phyloP scores from a whole-genome alignment of 2,329 filamentous ascomycete genomes.

The Dryadomyces quercivorus region DNA sequence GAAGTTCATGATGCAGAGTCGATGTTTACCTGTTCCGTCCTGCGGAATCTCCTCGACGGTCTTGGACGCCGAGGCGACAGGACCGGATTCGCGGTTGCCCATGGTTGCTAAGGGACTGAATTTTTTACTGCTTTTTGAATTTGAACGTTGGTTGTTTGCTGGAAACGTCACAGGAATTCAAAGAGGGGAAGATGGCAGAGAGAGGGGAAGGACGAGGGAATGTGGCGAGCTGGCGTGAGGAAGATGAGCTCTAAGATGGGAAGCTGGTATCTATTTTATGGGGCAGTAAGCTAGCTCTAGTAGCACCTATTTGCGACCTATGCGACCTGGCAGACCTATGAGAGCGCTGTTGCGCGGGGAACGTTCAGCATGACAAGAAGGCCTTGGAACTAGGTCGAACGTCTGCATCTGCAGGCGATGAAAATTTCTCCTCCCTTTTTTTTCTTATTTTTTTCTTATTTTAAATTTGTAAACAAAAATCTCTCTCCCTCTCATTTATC shows the following conservation, averaged over 20 bases:
- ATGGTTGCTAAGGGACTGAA: neutral
- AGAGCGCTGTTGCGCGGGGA: neutral
- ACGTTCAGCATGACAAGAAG: neutral
- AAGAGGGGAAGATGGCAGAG: neutral
- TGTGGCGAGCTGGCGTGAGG: slow-evolving; percentile 3
- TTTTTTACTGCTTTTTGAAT: neutral
- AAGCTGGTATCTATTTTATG: slow-evolving; percentile 3
- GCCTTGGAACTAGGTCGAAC: no score
- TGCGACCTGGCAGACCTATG: no score
- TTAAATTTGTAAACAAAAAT: no score
- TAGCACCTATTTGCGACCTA: neutral
- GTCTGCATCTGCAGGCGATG: no score
- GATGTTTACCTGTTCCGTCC: slow-evolving; percentile 11
- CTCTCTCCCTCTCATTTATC: no score
- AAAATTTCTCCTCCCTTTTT: no score
- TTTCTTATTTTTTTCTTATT: no score
- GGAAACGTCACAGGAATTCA: neutral
- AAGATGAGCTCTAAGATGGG: slow-evolving; percentile 1
- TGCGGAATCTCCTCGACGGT: slow-evolving; percentile 7
- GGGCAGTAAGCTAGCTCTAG: neutral
- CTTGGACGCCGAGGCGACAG: neutral
- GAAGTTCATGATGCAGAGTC: slow-evolving; percentile 1
- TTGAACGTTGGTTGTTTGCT: neutral
- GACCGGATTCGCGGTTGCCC: neutral
- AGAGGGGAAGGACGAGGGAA: neutral